These are phyloP conservation scores for Moesziomyces sp. DNA, from an alignment of 1,284 basidiomycete genomes.

Conservation along the genomic window DNA sequence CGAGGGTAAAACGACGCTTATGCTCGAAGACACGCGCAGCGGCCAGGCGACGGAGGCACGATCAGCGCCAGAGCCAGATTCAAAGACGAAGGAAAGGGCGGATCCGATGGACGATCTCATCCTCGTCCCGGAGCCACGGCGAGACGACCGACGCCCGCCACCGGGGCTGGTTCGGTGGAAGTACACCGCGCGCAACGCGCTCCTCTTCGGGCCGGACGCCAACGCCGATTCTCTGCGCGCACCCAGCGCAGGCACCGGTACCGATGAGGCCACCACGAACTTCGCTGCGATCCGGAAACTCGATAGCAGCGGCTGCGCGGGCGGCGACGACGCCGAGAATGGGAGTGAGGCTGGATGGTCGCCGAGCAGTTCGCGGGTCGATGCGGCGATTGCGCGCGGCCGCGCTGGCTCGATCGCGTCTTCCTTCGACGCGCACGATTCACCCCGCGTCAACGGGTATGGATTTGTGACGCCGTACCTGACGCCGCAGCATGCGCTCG, in stretches of 20 bases:
- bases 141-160: slow-evolving; percentile 18
- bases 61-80: neutral
- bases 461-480: slow-evolving; percentile 54
- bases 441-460: slow-evolving; percentile 55
- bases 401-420: slow-evolving; percentile 12
- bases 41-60: neutral
- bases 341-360: slow-evolving; percentile 36
- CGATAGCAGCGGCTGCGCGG: neutral
- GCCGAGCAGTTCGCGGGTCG: slow-evolving; percentile 55
- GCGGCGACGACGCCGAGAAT: no score
- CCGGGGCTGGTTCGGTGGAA: slow-evolving; percentile 25
- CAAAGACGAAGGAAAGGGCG: neutral
- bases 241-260: neutral
- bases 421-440: neutral
- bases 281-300: slow-evolving; percentile 14
- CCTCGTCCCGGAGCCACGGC: slow-evolving; percentile 22
- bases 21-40: slow-evolving; percentile 4
- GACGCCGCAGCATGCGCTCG: slow-evolving; percentile 18
- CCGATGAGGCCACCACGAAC: slow-evolving; percentile 11
- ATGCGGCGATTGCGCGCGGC: slow-evolving; percentile 53
- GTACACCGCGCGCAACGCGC: slow-evolving; percentile 53
- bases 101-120: slow-evolving; percentile 31
- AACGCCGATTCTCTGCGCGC: slow-evolving; percentile 23
- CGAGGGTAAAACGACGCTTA: neutral
- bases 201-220: slow-evolving; percentile 58